Evolutionary conservation across 129 eudicot genomes (phyloP).

Genomic region (Flaveria linearis): DNA sequence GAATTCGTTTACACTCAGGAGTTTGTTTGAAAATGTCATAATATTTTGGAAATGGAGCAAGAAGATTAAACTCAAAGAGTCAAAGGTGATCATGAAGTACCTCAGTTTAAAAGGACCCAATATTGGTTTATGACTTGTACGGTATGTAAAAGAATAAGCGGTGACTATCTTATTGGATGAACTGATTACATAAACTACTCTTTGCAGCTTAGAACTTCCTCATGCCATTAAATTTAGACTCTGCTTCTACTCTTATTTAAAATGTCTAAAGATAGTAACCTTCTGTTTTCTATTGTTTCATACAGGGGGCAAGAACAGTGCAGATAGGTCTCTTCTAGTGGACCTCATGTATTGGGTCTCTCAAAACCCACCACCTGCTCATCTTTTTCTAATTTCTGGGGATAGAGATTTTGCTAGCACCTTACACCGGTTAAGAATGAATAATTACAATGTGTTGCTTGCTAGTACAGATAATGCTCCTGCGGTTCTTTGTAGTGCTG

Average conservation of each 20-base stretch:
- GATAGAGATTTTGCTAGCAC: conserved; percentile 85
- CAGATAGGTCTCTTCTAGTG: conserved; percentile 89
- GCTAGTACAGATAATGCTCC: conserved; percentile 76
- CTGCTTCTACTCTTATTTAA: neutral
- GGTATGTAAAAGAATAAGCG: conserved; percentile 4
- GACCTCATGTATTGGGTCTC: conserved; percentile 96
- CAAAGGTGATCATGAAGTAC: too few species aligned
- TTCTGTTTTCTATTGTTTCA: neutral
- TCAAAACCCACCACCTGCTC: conserved; percentile 97
- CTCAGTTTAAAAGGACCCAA: too few species aligned
- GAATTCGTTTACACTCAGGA: neutral
- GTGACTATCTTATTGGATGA: conserved; percentile 19
- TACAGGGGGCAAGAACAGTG: conserved; percentile 94
- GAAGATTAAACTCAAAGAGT: too few species aligned
- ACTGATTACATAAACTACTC: conserved; percentile 13
- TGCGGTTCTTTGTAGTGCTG: conserved; percentile 90
- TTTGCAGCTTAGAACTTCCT: neutral
- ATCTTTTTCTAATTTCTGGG: conserved; percentile 77
- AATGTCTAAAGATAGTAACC: neutral
- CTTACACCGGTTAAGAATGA: conserved; percentile 86
- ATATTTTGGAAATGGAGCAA: neutral
- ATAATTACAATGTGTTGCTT: conserved; percentile 84
- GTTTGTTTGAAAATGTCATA: neutral
- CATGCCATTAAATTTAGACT: neutral
- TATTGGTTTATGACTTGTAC: neutral